A percentile compares a stretch with the other conserved stretches of the same genome.
Conservation (phyloP, 305 asterid genomes). For the Striga hermonthica region DNA sequence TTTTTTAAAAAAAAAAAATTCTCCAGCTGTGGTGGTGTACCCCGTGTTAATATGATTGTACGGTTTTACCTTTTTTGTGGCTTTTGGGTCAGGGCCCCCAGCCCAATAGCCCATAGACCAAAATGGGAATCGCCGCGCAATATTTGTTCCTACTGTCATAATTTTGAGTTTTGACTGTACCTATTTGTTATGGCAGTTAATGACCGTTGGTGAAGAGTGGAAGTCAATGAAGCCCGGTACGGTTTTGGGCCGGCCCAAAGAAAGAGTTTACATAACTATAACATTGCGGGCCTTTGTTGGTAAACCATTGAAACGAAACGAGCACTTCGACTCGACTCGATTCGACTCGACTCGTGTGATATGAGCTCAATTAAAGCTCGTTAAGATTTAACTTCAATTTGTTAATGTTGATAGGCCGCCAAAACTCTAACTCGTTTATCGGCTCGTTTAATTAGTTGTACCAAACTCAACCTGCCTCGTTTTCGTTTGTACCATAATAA, state of each 20-base stretch:
- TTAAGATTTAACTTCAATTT: too few relatives aligned
- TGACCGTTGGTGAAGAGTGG: constrained; percentile 34
- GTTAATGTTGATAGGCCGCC: too few relatives aligned
- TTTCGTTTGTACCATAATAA: too few relatives aligned
- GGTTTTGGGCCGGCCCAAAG: constrained; percentile 35
- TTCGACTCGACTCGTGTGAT: too few relatives aligned
- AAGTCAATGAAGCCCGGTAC: constrained; percentile 13
- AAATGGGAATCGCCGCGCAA: constrained; percentile 14
- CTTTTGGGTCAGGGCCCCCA: constrained; percentile 35
- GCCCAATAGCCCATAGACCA: neutral
- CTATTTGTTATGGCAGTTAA: constrained; percentile 41
- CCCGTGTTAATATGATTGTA: constrained; percentile 19
- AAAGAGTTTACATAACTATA: neutral
- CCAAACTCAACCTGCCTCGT: too few relatives aligned
- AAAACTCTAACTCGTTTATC: too few relatives aligned
- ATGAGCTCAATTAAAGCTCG: too few relatives aligned
- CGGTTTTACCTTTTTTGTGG: neutral
- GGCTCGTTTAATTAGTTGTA: too few relatives aligned
- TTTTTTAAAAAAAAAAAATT: too few relatives aligned
- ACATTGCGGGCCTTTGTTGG: neutral
- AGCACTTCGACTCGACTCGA: too few relatives aligned
- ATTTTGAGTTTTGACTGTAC: constrained; percentile 42
- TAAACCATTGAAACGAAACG: neutral
- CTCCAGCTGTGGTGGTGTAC: constrained; percentile 20
- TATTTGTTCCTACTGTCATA: constrained; percentile 32